Evolutionary conservation across 345 rosid species (phyloP).

Genomic region (Diplotaxis tenuifolia): DNA sequence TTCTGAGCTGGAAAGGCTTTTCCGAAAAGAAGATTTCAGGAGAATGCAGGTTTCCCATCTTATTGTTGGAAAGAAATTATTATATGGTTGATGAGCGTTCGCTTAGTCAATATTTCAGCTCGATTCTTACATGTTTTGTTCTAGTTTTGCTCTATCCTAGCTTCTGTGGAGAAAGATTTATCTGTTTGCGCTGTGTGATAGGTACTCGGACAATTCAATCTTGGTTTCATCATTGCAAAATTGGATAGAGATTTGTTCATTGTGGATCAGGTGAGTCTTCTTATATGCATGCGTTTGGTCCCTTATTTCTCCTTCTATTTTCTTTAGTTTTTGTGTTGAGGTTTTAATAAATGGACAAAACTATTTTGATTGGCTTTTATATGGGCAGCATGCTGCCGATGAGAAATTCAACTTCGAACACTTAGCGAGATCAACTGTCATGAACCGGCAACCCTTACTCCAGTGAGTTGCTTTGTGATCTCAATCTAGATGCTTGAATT

Average conservation of each 20-base stretch:
- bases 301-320: constrained; percentile 1
- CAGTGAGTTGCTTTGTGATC: constrained; percentile 55
- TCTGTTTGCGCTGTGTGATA: constrained; percentile 19
- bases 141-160: constrained; percentile 3
- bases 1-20: constrained; percentile 81
- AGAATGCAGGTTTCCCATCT: constrained; percentile 77
- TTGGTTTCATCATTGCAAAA: constrained; percentile 94
- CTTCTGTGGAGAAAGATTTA: constrained; percentile 4
- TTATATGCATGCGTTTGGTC: constrained; percentile 10
- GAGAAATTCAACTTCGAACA: constrained; percentile 95
- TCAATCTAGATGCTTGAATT: constrained; percentile 18
- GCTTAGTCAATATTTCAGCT: background rate
- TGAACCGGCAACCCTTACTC: constrained; percentile 94
- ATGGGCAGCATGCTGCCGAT: constrained; percentile 94
- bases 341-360: background rate
- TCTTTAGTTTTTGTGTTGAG: background rate
- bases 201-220: constrained; percentile 98
- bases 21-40: constrained; percentile 80
- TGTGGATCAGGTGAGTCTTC: constrained; percentile 82
- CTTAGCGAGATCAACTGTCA: constrained; percentile 74
- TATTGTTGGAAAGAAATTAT: background rate
- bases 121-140: background rate
- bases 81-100: background rate
- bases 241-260: constrained; percentile 86
- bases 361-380: constrained; percentile 27